These are phyloP conservation scores for Trametes cubensis DNA, from an alignment of 768 basidiomycete species.

Conservation along the genomic window DNA sequence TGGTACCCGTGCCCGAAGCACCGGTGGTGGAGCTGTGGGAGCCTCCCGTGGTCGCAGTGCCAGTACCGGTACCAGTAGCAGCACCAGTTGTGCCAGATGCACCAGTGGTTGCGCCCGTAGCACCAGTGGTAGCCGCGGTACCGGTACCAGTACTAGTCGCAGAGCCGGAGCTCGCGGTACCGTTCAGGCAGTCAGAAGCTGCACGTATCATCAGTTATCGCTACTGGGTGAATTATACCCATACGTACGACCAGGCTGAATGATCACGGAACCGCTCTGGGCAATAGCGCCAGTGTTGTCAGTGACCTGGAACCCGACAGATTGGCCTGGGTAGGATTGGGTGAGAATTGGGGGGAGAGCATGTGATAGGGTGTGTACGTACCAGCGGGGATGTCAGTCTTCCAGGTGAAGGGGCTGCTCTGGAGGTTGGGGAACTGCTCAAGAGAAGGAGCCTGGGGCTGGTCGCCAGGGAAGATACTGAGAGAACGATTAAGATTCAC, in stretches of 20 bases:
- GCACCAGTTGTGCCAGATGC: neutral
- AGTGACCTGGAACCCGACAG: conserved; percentile 59
- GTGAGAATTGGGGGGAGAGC: neutral
- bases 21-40: conserved; percentile 10
- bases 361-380: conserved; percentile 20
- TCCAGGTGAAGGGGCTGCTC: conserved; percentile 55
- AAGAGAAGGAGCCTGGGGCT: conserved; percentile 49
- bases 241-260: conserved; percentile 54
- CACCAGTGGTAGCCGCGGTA: neutral
- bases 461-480: conserved; percentile 58
- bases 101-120: conserved; percentile 1
- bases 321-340: conserved; percentile 41
- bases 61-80: neutral
- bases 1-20: neutral
- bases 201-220: conserved; percentile 14
- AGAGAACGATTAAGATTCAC: neutral
- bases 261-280: conserved; percentile 56
- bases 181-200: conserved; percentile 44
- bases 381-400: conserved; percentile 52
- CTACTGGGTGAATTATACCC: neutral
- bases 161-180: conserved; percentile 22
- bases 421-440: conserved; percentile 46
- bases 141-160: neutral
- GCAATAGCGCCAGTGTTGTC: conserved; percentile 56
- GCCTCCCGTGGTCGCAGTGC: conserved; percentile 1